Evolutionary conservation across 305 asterid genomes (phyloP), one percentile per base, ranked within the genome.

Genomic region (Rubia balearica): DNA sequence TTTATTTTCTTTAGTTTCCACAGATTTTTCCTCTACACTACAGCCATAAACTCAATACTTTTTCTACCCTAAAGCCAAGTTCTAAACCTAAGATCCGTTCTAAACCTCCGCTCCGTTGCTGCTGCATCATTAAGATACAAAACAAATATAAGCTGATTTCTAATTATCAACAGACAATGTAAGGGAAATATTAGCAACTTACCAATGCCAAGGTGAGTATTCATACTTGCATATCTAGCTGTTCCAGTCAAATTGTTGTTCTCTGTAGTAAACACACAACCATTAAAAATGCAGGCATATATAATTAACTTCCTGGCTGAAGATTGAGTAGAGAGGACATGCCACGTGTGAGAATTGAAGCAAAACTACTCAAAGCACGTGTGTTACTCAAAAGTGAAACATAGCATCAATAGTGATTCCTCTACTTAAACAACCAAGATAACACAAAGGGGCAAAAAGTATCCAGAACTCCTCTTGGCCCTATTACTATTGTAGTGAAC

Each of bases 201-300:
- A 89, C 98, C 96, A 65, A 91, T 88, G 78, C 98, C 98, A 71
- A 91, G 95, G 82, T 91, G 97, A 5, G 97, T 89, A 74, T 91
- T 91, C 89, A 89, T 85, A 81, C 98, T 91, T 19, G 98, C 98
- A 82, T 91, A 91, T 80, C 96, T 83, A 51, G 96, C 98, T 66
- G 98, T 89, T 75, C 98, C 98, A 41, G 96, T 91, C 85, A 92
- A 81, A 74, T 88, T 90, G 81, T 92, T 90, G 80, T 90, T 89
- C 97, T 79, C 91, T 91, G 91, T 79, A 82, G 75, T 51, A 41
- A 75, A 65, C 40, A 69, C 57, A 33, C 19, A 42, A 41, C 21
- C 67, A 59, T 65, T 9, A 48, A 33, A 48, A 24, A 61, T 48
- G 14, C 21, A 53, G 51, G 5, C 22, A 33, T 41, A 10, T 24